Conservation (phyloP, 768 basidiomycete species). For the Stropharia rugosoannulata region DNA sequence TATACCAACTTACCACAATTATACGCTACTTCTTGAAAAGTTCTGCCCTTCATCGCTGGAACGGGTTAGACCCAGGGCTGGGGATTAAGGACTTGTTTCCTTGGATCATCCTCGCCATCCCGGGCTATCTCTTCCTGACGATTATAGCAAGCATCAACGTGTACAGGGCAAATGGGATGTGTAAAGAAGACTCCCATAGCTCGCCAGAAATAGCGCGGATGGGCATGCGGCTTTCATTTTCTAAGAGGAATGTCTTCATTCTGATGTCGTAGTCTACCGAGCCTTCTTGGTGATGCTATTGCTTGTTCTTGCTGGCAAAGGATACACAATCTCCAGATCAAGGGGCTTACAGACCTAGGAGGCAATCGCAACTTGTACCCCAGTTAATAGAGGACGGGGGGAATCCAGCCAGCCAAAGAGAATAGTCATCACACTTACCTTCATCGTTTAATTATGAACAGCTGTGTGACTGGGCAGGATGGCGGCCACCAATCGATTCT, state of each 20-base stretch:
- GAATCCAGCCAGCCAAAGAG: too few species aligned
- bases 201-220: not conserved
- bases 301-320: too few species aligned
- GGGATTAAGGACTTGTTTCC: not conserved
- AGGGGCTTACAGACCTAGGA: too few species aligned
- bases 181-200: not conserved
- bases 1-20: not conserved
- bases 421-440: too few species aligned
- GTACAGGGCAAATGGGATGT: not conserved
- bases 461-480: too few species aligned
- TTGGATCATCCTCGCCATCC: not conserved
- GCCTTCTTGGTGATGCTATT: too few species aligned
- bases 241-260: not conserved
- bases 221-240: not conserved
- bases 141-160: not conserved
- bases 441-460: too few species aligned
- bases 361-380: too few species aligned
- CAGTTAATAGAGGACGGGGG: too few species aligned
- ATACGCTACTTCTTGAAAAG: not conserved
- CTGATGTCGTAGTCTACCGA: not conserved
- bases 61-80: not conserved
- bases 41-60: not conserved
- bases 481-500: too few species aligned
- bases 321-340: too few species aligned
- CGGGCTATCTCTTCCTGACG: not conserved